Percentiles rank a stretch among this genome's conserved stretches.
These are phyloP conservation scores for Chlorella vulgaris DNA, from an alignment of 139 green algal genomes.

Conservation along the genomic window DNA sequence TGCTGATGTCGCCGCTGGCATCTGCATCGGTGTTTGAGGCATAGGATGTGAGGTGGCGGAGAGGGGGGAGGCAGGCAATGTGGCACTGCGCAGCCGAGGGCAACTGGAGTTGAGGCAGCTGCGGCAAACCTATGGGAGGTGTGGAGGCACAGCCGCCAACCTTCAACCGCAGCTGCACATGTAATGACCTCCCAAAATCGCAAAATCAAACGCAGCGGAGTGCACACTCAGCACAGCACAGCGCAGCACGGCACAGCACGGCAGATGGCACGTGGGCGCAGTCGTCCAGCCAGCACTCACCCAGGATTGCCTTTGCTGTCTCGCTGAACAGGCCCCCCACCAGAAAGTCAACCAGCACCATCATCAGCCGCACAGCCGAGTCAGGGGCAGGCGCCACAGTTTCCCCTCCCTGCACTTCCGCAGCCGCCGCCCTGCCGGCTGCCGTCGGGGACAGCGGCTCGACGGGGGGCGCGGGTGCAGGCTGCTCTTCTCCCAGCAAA, in stretches of 20 bases:
- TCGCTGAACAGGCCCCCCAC: constrained; percentile 49
- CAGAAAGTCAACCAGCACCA: constrained; percentile 53
- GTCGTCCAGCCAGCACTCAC: not conserved
- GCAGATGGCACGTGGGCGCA: no score
- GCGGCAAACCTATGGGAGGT: no score
- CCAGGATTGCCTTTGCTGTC: constrained; percentile 10
- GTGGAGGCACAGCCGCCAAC: no score
- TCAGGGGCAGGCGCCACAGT: constrained; percentile 14
- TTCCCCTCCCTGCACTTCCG: not conserved
- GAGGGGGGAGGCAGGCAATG: not conserved
- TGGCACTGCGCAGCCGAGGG: not conserved
- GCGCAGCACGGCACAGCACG: no score
- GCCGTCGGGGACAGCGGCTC: not conserved
- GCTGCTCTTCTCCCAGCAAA: not conserved
- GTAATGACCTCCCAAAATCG: no score
- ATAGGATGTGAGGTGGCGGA: not conserved
- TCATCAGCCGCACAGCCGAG: constrained; percentile 28
- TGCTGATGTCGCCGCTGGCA: constrained; percentile 33
- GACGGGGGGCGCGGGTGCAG: not conserved
- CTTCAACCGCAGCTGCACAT: no score
- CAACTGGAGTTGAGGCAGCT: not conserved
- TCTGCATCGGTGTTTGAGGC: not conserved
- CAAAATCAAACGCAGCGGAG: no score
- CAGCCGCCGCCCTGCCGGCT: constrained; percentile 4
- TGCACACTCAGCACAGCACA: no score